A percentile compares a stretch with the other conserved stretches of the same genome.
Evolutionary conservation across 2,329 filamentous ascomycete species (phyloP).

Genomic region (Chrysoporthe austroafricana): DNA sequence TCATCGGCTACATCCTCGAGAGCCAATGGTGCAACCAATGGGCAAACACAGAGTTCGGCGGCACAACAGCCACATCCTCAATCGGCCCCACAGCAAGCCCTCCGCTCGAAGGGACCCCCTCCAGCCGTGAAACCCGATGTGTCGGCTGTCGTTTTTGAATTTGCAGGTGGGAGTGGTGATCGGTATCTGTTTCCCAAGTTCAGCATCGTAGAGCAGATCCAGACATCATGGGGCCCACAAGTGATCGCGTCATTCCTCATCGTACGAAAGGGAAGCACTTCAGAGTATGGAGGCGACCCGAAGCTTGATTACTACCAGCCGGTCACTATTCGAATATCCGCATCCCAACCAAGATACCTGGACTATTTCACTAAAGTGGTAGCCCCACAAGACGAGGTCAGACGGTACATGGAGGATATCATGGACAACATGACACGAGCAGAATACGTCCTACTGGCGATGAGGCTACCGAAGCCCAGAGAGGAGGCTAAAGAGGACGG

Average conservation of each 20-base stretch:
- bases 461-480: conserved; percentile 61
- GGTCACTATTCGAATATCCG: conserved; percentile 64
- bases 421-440: conserved; percentile 72
- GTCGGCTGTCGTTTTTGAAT: conserved; percentile 71
- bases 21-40: conserved; percentile 29
- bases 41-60: conserved; percentile 17
- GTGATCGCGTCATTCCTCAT: conserved; percentile 78
- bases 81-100: conserved; percentile 51
- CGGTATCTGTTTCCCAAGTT: conserved; percentile 79
- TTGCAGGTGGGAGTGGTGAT: conserved; percentile 69
- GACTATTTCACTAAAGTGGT: conserved; percentile 66
- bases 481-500: conserved; percentile 41
- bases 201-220: conserved; percentile 72
- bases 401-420: conserved; percentile 70
- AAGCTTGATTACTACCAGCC: conserved; percentile 76
- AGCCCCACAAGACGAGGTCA: conserved; percentile 65
- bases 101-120: conserved; percentile 64
- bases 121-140: conserved; percentile 61
- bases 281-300: conserved; percentile 66
- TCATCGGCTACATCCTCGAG: conserved; percentile 29
- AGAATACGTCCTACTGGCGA: conserved; percentile 68
- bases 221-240: conserved; percentile 55
- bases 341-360: conserved; percentile 58
- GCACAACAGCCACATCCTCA: conserved; percentile 21
- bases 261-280: conserved; percentile 71